Base-by-base conservation (phyloP, 129 eudicot species). In the Smallanthus sonchifolius region DNA sequence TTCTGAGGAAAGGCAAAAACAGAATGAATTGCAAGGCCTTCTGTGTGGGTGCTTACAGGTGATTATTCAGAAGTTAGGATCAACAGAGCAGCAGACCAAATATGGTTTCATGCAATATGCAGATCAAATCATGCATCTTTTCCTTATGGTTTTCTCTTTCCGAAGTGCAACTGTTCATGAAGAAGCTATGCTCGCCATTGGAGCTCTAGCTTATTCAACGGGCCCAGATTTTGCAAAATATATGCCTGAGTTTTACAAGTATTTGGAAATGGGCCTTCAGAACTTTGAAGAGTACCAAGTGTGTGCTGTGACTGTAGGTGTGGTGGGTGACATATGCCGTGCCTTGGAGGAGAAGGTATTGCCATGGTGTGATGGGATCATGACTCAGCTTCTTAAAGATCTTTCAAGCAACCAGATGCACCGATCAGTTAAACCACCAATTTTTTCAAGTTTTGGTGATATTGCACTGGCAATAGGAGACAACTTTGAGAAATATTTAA, bases 201-300 rank as follows among this genome's bases (percentile, higher is more conserved):
- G 98, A 65, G 95, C 97, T 5, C 91, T 93, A 36, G 98, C 98
- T 10, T 90, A 93, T 74, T 77, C 85, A 69, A 72, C 89, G 1
- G 98, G 98, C 11, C 92, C 91, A 0, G 94, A 93, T 20, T 90
- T 93, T 39, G 81, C 80, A 0, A 93, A 90, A 48, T 93, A 90
- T 73, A 93, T 93, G 98, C 82, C 85, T 1, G 92, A 90, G 24
- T 90, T 93, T 44, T 93, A 90, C 68, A 90, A 93, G 80, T 93
- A 93, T 20, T 24, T 93, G 83, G 97, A 93, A 81, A 86, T 88
- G 91, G 98, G 98, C 11, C 92, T 93, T 70, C 98, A 93, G 71
- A 93, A 93, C 74, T 90, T 86, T 42, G 96, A 93, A 77, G 98
- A 93, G 77, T 93, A 93, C 76, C 98, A 93, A 85, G 98, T 93